Conservation (phyloP, 352 stramenopile species). For the Phytophthora chlamydospora region DNA sequence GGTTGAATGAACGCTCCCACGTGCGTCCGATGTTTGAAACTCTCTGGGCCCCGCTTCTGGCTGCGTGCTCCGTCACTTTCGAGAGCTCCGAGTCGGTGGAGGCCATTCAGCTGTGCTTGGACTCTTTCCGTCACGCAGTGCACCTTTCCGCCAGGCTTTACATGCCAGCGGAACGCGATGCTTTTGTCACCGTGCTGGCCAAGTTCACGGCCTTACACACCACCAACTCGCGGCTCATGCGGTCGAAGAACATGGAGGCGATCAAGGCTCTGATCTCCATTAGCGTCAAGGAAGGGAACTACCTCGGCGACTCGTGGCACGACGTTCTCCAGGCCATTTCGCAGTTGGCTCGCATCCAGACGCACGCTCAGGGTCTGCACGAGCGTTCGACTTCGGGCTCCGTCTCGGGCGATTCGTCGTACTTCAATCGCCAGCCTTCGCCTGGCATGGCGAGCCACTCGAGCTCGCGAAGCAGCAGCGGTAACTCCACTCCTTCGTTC, state of each 20-base stretch:
- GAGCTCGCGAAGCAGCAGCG: slow-evolving; percentile 37
- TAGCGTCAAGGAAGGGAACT: slow-evolving; percentile 97
- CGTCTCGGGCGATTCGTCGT: slow-evolving; percentile 61
- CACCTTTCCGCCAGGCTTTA: slow-evolving; percentile 85
- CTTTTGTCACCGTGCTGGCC: slow-evolving; percentile 95
- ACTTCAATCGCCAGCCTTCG: slow-evolving; percentile 72
- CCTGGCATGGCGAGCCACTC: slow-evolving; percentile 32
- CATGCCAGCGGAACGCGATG: slow-evolving; percentile 94
- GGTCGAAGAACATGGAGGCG: slow-evolving; percentile 97
- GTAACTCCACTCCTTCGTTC: slow-evolving; percentile 34
- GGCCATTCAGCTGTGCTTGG: slow-evolving; percentile 94
- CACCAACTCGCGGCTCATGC: slow-evolving; percentile 93
- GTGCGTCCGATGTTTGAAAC: slow-evolving; percentile 99
- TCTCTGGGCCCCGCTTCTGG: slow-evolving; percentile 97
- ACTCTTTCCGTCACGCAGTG: slow-evolving; percentile 96
- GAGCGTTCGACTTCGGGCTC: slow-evolving; percentile 26
- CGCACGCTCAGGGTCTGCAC: slow-evolving; percentile 93
- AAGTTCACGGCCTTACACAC: slow-evolving; percentile 97
- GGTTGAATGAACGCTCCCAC: slow-evolving; percentile 73
- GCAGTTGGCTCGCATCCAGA: slow-evolving; percentile 96
- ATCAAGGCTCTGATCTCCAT: slow-evolving; percentile 97
- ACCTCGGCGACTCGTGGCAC: slow-evolving; percentile 96
- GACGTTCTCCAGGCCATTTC: slow-evolving; percentile 97
- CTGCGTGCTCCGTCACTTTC: slow-evolving; percentile 97
- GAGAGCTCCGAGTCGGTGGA: slow-evolving; percentile 93